Conservation (phyloP, 202 grass and related monocot genomes). For the Zizania palustris region DNA sequence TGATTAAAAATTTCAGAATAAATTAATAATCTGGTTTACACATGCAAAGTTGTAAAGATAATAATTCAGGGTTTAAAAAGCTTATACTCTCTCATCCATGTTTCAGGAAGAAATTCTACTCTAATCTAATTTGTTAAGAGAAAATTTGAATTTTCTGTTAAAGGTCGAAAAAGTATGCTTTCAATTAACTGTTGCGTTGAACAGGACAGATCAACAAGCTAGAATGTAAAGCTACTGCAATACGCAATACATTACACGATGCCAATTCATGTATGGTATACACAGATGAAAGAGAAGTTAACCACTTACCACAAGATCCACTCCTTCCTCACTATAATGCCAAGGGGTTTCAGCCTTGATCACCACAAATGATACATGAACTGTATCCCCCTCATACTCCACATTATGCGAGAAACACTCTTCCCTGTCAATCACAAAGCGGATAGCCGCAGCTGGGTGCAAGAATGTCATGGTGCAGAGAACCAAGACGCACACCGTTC, state of each 20-base stretch:
- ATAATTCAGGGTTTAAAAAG: neutral
- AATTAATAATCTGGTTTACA: neutral
- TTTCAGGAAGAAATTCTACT: neutral
- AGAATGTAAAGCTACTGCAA: neutral
- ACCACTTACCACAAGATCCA: slow-evolving; percentile 84
- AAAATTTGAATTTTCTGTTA: neutral
- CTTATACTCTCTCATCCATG: neutral
- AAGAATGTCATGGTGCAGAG: slow-evolving; percentile 44
- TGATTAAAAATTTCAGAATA: neutral
- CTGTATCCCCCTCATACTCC: slow-evolving; percentile 86
- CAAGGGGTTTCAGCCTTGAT: slow-evolving; percentile 91
- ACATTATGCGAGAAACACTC: slow-evolving; percentile 96
- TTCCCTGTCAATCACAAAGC: slow-evolving; percentile 94
- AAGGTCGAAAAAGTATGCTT: neutral
- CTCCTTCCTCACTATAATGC: slow-evolving; percentile 94
- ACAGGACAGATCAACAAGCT: neutral
- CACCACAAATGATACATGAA: slow-evolving; percentile 91
- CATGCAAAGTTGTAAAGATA: neutral
- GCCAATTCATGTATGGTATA: neutral
- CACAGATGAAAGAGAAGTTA: neutral
- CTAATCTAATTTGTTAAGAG: neutral
- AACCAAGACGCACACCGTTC: slow-evolving; percentile 36
- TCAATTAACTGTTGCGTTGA: neutral
- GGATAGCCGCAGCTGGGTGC: slow-evolving; percentile 55
- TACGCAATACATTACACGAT: neutral